These are phyloP conservation scores for Coemansia reversa DNA, from an alignment of 192 early-diverging fungal genomes.

Conservation along the genomic window DNA sequence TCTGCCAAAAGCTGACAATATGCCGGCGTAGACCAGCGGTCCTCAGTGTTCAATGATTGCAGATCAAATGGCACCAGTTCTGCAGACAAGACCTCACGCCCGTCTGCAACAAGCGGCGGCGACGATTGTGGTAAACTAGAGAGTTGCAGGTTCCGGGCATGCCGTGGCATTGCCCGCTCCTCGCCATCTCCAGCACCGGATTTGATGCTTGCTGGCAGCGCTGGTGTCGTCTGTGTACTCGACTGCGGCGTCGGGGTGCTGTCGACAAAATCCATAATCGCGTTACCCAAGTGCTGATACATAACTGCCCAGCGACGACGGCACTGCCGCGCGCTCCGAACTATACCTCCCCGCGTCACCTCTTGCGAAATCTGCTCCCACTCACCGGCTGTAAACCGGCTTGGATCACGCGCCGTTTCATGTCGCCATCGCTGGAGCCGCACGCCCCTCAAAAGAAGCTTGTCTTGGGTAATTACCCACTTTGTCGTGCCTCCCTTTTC, in stretches of 20 bases:
- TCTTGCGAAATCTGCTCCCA: conserved; percentile 31
- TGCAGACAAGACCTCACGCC: too few relatives aligned
- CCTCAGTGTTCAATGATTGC: conserved; percentile 9
- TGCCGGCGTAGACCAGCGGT: conserved; percentile 35
- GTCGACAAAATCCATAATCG: conserved; percentile 53
- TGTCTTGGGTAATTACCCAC: conserved; percentile 51
- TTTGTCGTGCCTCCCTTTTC: conserved; percentile 8
- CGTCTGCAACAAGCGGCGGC: conserved; percentile 24
- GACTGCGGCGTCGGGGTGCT: conserved; percentile 44
- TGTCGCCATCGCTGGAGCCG: conserved; percentile 36
- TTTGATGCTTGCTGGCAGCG: background rate
- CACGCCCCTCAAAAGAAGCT: conserved; percentile 37
- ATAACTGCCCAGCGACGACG: conserved; percentile 51
- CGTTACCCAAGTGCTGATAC: conserved; percentile 34
- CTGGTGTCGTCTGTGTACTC: conserved; percentile 34
- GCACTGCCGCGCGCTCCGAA: conserved; percentile 37
- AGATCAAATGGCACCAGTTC: conserved; percentile 1
- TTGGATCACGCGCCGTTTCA: conserved; percentile 25
- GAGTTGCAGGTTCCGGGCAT: conserved; percentile 33
- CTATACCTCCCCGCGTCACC: conserved; percentile 18
- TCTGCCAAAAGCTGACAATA: conserved; percentile 51
- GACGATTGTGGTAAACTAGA: conserved; percentile 42
- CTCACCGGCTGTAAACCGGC: conserved; percentile 23
- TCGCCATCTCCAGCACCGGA: background rate
- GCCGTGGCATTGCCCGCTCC: conserved; percentile 1